These are phyloP conservation scores for Thermomucor indicae-seudaticae DNA, from an alignment of 371 early-diverging fungal genomes.

Conservation along the genomic window DNA sequence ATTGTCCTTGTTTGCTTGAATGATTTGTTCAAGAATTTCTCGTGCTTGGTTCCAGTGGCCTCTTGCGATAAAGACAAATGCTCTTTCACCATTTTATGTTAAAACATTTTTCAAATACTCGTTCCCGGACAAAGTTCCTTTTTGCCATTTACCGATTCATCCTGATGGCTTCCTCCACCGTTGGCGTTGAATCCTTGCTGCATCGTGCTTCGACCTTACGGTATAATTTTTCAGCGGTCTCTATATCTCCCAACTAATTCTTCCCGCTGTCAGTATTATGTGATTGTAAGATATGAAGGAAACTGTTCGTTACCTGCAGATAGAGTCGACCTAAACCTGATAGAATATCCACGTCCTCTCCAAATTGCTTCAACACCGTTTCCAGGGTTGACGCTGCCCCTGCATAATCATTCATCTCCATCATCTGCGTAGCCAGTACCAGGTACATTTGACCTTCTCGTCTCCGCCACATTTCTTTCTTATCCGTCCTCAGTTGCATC, in stretches of 20 bases:
- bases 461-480: constrained; percentile 30
- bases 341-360: constrained; percentile 38
- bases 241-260: constrained; percentile 41
- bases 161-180: constrained; percentile 31
- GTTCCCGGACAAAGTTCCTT: no score
- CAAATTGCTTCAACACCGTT: constrained; percentile 11
- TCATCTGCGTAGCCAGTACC: constrained; percentile 47
- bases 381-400: constrained; percentile 40
- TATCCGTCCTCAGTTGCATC: constrained; percentile 8
- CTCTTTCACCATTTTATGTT: constrained; percentile 12
- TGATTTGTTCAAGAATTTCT: constrained; percentile 37
- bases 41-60: constrained; percentile 54
- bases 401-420: constrained; percentile 46
- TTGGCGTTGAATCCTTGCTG: constrained; percentile 10
- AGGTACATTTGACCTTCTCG: constrained; percentile 51
- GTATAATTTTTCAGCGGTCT: constrained; percentile 38
- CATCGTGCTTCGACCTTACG: constrained; percentile 26
- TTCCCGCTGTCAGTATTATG: background rate
- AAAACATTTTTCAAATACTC: background rate
- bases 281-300: background rate
- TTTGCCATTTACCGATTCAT: constrained; percentile 38
- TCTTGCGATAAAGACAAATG: constrained; percentile 44
- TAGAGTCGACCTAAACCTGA: constrained; percentile 54
- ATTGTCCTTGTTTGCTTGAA: constrained; percentile 46
- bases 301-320: constrained; percentile 34